phyloP scores from a whole-genome alignment of 2,329 filamentous ascomycete genomes.

The Trichoderma atroviride region DNA sequence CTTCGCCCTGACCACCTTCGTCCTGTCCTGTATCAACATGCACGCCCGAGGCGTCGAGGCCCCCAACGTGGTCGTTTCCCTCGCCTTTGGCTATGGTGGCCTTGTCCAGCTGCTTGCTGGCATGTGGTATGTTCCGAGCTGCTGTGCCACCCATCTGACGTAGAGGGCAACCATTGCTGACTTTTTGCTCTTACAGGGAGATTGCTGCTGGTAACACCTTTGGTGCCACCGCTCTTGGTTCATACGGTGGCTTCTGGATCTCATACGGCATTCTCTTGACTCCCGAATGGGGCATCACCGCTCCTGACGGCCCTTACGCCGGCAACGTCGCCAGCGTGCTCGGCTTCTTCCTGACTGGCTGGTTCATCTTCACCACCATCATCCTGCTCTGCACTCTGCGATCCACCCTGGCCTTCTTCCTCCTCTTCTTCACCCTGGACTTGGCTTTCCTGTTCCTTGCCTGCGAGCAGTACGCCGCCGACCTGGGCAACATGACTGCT shows the following conservation, averaged over 20 bases:
- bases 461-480: conserved; percentile 59
- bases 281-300: conserved; percentile 64
- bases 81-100: conserved; percentile 75
- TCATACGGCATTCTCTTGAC: conserved; percentile 72
- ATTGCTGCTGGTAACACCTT: conserved; percentile 89
- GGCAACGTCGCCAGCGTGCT: conserved; percentile 58
- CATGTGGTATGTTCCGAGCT: conserved; percentile 71
- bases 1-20: conserved; percentile 82
- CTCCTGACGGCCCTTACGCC: conserved; percentile 49
- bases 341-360: conserved; percentile 75
- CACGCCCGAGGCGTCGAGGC: conserved; percentile 59
- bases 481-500: conserved; percentile 53
- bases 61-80: conserved; percentile 68
- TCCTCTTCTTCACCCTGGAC: conserved; percentile 76
- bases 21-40: conserved; percentile 75
- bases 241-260: conserved; percentile 85
- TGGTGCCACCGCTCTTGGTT: conserved; percentile 78
- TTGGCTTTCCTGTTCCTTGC: conserved; percentile 74
- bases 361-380: conserved; percentile 84
- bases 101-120: conserved; percentile 78
- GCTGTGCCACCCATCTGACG: background rate
- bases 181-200: conserved; percentile 59
- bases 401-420: conserved; percentile 77
- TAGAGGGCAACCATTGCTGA: conserved; percentile 1
- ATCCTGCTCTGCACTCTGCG: conserved; percentile 73